Evolutionary conservation across 768 basidiomycete genomes (phyloP).

Genomic region (Phanerochaete carnosa): DNA sequence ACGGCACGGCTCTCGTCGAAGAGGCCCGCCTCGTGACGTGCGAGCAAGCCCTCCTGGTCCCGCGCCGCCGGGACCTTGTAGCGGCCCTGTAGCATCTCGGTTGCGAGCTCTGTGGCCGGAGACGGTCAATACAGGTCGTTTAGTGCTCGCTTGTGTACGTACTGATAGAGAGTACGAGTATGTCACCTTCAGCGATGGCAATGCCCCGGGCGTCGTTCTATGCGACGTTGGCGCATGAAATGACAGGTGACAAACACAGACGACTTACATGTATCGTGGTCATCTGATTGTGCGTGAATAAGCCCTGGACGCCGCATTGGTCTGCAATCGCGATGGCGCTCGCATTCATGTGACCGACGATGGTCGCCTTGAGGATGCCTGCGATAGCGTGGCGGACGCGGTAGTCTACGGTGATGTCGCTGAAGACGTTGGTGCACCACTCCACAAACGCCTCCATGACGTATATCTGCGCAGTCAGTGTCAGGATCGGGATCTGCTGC

Average conservation of each 20-base stretch:
- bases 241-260: not conserved
- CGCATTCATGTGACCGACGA: constrained; percentile 51
- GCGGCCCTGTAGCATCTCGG: constrained; percentile 55
- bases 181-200: constrained; percentile 45
- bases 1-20: constrained; percentile 21
- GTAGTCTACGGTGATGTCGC: constrained; percentile 37
- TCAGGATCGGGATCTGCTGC: constrained; percentile 57
- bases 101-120: constrained; percentile 41
- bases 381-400: constrained; percentile 54
- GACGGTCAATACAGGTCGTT: not conserved
- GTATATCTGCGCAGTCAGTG: constrained; percentile 47
- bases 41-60: constrained; percentile 45
- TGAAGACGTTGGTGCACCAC: constrained; percentile 37
- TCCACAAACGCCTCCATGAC: constrained; percentile 46
- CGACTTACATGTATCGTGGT: constrained; percentile 4
- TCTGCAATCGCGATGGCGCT: constrained; percentile 52
- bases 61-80: constrained; percentile 47
- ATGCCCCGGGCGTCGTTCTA: constrained; percentile 37
- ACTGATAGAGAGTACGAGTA: constrained; percentile 40
- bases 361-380: constrained; percentile 52
- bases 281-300: constrained; percentile 62
- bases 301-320: constrained; percentile 64
- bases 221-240: not conserved
- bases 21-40: constrained; percentile 42
- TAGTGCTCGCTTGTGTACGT: constrained; percentile 2